Evolutionary conservation across 129 eudicot genomes (phyloP), one percentile per base, ranked within the genome.

Genomic region (Mikania micrantha): DNA sequence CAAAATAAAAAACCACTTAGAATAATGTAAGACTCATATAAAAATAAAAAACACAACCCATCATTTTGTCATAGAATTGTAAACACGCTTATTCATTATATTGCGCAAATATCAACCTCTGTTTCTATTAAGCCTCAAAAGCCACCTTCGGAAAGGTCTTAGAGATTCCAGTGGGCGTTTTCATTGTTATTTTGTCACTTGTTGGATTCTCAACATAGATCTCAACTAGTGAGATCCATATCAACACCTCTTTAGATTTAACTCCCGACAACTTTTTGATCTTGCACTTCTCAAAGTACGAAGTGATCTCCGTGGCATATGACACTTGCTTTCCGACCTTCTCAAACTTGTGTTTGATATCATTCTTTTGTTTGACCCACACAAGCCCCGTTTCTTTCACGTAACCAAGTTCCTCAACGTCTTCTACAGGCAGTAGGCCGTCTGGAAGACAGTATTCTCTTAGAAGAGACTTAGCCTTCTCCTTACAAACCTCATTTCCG

Each of bases 351-450:
- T 85, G 91, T 63, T 75, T 76, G 3, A 32, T 25, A 11, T 79
- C 82, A 36, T 79, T 85, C 83, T 85, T 82, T 52, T 82, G 84
- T 27, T 45, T 82, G 25, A 85, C 77, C 87, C 87, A 85, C 13
- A 85, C 76, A 19, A 82, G 76, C 13, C 91, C 91, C 0, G 91
- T 85, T 35, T 73, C 84, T 53, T 73, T 73, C 13, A 82, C 73
- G 42, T 79, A 72, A 4, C 91, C 91, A 28, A 81, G 65, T 60
- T 85, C 91, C 19, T 50, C 76, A 2, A 76, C 64, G 68, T 85
- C 87, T 22, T 73, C 64, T 7, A 79, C 19, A 0, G 91, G 87
- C 27, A 85, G 78, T 24, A 85, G 83, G 2, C 87, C 91, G 19
- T 82, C 80, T 8, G 91, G 91, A 41, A 85, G 62, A 19, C 57